Conservation (phyloP, 176 grass and related monocot genomes). For the Raddia guianensis region DNA sequence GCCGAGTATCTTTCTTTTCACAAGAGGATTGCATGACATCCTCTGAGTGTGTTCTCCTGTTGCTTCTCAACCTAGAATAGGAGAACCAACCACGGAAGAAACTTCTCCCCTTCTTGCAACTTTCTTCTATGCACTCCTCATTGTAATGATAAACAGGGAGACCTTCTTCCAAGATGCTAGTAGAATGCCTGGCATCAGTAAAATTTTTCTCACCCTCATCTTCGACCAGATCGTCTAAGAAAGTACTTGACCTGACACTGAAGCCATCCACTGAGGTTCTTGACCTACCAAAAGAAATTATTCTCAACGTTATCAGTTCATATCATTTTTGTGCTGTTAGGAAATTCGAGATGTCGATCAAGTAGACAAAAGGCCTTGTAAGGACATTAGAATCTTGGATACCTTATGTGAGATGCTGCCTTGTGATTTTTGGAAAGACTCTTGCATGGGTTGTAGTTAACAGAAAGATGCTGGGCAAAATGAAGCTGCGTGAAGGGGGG, state of each 20-base stretch:
- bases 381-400: slow-evolving; percentile 17
- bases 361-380: not conserved
- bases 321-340: not conserved
- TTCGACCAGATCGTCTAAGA: slow-evolving; percentile 43
- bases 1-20: slow-evolving; percentile 32
- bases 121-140: slow-evolving; percentile 32
- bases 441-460: slow-evolving; percentile 54
- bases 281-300: slow-evolving; percentile 49
- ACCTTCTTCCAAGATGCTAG: slow-evolving; percentile 42
- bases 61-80: slow-evolving; percentile 55
- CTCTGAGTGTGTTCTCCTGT: slow-evolving; percentile 48
- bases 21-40: not conserved
- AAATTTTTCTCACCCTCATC: slow-evolving; percentile 39
- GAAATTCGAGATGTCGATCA: slow-evolving; percentile 7
- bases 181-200: slow-evolving; percentile 46
- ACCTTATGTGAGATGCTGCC: slow-evolving; percentile 54
- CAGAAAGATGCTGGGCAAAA: slow-evolving; percentile 74
- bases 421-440: slow-evolving; percentile 38
- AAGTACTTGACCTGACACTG: slow-evolving; percentile 40
- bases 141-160: slow-evolving; percentile 6
- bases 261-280: slow-evolving; percentile 42
- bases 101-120: slow-evolving; percentile 33
- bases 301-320: slow-evolving; percentile 4
- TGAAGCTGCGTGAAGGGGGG: slow-evolving; percentile 60
- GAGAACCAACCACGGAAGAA: slow-evolving; percentile 58